These are phyloP conservation scores for Saccharomycopsis crataegensis DNA, from an alignment of 1,139 yeast species.

Conservation along the genomic window DNA sequence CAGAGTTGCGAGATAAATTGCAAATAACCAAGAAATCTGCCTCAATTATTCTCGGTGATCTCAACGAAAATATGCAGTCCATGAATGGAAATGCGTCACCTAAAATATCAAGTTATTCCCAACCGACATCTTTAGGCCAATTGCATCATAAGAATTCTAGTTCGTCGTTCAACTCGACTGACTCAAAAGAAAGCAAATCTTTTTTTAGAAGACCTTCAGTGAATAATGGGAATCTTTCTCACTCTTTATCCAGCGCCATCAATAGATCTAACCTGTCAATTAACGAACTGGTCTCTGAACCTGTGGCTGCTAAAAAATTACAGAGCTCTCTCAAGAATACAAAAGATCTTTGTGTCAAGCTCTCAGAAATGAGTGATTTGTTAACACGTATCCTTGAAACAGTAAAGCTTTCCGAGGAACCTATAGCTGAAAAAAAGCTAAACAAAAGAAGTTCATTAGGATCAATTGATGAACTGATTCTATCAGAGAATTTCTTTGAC, in stretches of 20 bases:
- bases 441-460: not conserved
- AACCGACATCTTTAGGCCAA: not conserved
- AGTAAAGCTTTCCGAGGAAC: too few relatives aligned
- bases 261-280: not conserved
- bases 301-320: too few relatives aligned
- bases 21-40: not conserved
- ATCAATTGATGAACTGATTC: slow-evolving; percentile 25
- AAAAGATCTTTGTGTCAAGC: not conserved
- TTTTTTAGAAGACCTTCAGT: not conserved
- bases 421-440: not conserved
- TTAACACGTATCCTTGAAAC: not conserved
- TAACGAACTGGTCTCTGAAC: not conserved
- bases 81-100: not conserved
- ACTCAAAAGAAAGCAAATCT: not conserved
- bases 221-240: not conserved
- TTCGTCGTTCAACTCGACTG: not conserved
- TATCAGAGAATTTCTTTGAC: slow-evolving; percentile 55
- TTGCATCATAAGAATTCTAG: not conserved
- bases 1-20: slow-evolving; percentile 1
- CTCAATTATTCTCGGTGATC: not conserved
- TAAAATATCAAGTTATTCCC: not conserved
- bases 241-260: not conserved
- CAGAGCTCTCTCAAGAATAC: not conserved
- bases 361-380: not conserved
- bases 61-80: slow-evolving; percentile 1